phyloP scores from a whole-genome alignment of 1,139 yeast genomes.

The Nakaseomyces kungkrabaensis region DNA sequence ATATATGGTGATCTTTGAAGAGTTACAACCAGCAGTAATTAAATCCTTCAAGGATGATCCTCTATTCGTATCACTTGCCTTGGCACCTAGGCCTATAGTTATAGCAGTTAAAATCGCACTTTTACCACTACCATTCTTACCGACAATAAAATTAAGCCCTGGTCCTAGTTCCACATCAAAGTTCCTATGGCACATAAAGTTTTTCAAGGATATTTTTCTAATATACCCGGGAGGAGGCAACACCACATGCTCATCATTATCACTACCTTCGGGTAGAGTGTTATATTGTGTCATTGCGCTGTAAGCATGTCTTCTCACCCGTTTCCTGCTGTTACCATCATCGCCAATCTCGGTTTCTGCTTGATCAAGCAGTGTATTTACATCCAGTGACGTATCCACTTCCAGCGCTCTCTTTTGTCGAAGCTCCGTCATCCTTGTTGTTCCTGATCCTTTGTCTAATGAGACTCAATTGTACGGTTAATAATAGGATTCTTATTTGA shows the following conservation, averaged over 20 bases:
- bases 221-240: constrained; percentile 33
- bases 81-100: constrained; percentile 87
- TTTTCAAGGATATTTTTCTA: constrained; percentile 45
- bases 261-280: background rate
- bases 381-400: background rate
- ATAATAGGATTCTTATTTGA: background rate
- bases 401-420: background rate
- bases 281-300: constrained; percentile 27
- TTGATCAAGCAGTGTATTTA: background rate
- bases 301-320: constrained; percentile 12
- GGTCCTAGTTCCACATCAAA: constrained; percentile 74
- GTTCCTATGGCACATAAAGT: constrained; percentile 80
- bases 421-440: background rate
- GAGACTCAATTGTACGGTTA: background rate
- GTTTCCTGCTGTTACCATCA: background rate
- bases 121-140: constrained; percentile 93
- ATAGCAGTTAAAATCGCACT: constrained; percentile 88
- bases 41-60: constrained; percentile 62
- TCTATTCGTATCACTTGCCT: constrained; percentile 82
- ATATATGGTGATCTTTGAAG: constrained; percentile 51
- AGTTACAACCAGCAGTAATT: constrained; percentile 66
- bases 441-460: too few relatives aligned
- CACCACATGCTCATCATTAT: background rate
- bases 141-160: constrained; percentile 80
- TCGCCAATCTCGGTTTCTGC: background rate